Conservation (phyloP, 768 basidiomycete species). For the Termitomyces sp. region DNA sequence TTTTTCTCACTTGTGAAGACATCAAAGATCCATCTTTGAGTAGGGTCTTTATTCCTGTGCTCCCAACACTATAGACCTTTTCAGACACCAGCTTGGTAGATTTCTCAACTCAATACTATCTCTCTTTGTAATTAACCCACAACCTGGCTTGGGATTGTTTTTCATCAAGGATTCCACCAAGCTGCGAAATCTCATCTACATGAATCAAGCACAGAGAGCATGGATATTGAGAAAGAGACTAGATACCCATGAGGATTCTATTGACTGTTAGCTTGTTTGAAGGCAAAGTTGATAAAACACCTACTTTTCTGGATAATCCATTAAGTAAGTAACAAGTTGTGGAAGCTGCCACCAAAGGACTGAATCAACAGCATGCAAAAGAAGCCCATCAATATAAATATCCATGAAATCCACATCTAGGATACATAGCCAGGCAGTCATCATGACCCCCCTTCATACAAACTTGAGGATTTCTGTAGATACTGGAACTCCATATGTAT, state of each 20-base stretch:
- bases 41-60: constrained; percentile 3
- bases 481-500: constrained; percentile 7
- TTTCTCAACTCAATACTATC: no score
- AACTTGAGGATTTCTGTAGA: constrained; percentile 14
- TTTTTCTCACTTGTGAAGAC: constrained; percentile 14
- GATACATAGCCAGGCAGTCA: constrained; percentile 8
- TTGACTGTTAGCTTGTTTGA: no score
- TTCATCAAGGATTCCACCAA: constrained; percentile 20
- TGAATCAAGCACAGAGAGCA: constrained; percentile 24
- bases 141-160: no score
- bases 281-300: neutral
- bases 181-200: constrained; percentile 14
- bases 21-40: constrained; percentile 15
- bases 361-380: neutral
- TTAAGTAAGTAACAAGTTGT: neutral
- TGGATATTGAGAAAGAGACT: constrained; percentile 17
- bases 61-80: constrained; percentile 1
- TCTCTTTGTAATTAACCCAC: no score
- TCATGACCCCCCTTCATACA: constrained; percentile 2
- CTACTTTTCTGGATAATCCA: constrained; percentile 11
- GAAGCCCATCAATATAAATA: constrained; percentile 8
- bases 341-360: neutral
- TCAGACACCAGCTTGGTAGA: no score
- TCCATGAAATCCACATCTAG: constrained; percentile 9
- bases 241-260: no score